Evolutionary conservation across 371 early-diverging fungal species (phyloP).

Genomic region (Mucor piriformis): DNA sequence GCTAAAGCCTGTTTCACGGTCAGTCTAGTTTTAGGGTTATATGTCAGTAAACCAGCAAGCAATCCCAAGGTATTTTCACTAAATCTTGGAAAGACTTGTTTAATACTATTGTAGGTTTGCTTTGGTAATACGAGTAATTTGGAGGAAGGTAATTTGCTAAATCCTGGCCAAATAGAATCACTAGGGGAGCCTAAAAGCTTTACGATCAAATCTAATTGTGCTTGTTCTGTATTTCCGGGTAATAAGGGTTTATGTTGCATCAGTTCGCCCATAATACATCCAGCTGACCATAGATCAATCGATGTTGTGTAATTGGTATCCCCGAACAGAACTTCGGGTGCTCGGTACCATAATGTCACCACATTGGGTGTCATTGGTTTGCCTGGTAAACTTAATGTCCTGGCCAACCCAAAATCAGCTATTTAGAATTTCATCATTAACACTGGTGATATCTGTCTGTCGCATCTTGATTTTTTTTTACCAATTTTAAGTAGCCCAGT

Average conservation of each 20-base stretch:
- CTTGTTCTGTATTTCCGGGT: constrained; percentile 81
- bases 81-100: constrained; percentile 61
- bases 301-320: constrained; percentile 77
- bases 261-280: constrained; percentile 88
- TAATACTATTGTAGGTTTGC: constrained; percentile 60
- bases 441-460: no score
- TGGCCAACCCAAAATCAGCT: constrained; percentile 93
- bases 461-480: no score
- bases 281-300: constrained; percentile 90
- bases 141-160: constrained; percentile 62
- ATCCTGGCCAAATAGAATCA: constrained; percentile 81
- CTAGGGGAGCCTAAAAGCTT: constrained; percentile 81
- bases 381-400: constrained; percentile 65
- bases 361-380: constrained; percentile 91
- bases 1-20: constrained; percentile 72
- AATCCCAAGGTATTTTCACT: constrained; percentile 70
- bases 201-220: constrained; percentile 77
- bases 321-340: constrained; percentile 91
- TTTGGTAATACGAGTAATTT: constrained; percentile 53
- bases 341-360: constrained; percentile 95
- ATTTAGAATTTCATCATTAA: no score
- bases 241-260: constrained; percentile 75
- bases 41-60: constrained; percentile 76
- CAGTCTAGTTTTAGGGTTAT: constrained; percentile 78
- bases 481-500: constrained; percentile 80